Evolutionary conservation across 2,329 filamentous ascomycete genomes (phyloP), one percentile per base, ranked within the genome.

Genomic region (Colletotrichum caudatum): DNA sequence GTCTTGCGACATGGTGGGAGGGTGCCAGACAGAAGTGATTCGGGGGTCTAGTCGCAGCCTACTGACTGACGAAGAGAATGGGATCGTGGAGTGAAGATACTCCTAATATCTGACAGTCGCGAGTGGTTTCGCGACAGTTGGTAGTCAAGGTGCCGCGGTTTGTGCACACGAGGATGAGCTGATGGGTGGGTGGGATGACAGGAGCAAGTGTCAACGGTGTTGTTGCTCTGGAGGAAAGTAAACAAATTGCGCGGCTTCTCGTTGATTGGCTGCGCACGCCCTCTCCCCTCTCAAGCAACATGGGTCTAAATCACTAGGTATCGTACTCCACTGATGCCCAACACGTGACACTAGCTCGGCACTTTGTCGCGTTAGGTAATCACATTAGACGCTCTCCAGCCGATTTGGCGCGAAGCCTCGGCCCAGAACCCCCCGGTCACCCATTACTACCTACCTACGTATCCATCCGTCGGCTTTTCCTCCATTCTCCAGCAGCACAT

Each of bases 1-100:
- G 78, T 97, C 94, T 84, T 96, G 93, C 84, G 94, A 94, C 94
- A 97, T 97, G 78, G 73, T 86, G 81, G 69, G 44, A 67, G 60
- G 56, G 20, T 26, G 33, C 59, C 37, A 29, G 51, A 46, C n/a
- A 37, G 29, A 46, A 20, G 4, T 39, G 20, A 39, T 69, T 54
- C 33, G 37, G 54, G 41, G 12, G 69, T 59, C 54, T 29, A 64
- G 16, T 69, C 58, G 60, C 60, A 50, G 65, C 39, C 37, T 12
- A 51, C 56, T 18, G 60, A 50, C 59, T 60, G 26, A 46, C 59
- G 48, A 69, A 48, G 20, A 26, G 29, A 60, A n/a, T 60, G 23
- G 46, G 16, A 39, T 44, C 2, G 33, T 50, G n/a, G 16, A 35
- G 35, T 14, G 5, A 35, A 41, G n/a, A 16, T 41, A 39, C 39